Evolutionary conservation across 2,329 filamentous ascomycete species (phyloP), one percentile per base, ranked within the genome.

Genomic region (Fusarium proliferatum): DNA sequence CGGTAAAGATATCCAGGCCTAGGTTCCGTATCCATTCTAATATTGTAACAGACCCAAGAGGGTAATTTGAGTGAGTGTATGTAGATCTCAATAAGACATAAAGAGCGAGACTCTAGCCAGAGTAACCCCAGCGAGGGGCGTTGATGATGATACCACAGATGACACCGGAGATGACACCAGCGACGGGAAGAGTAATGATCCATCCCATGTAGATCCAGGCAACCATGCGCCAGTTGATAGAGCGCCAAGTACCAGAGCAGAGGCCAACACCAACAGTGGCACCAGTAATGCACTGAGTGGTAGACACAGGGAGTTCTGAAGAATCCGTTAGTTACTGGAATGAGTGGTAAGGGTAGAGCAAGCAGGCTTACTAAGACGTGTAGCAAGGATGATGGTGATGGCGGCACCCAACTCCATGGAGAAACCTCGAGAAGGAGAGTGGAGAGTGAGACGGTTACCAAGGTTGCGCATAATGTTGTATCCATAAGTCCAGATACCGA

Each of bases 391-490:
- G 66, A 93, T 86, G 7, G 90, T 91, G 68, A 90, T 83, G 30
- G 88, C 88, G 26, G 87, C 86, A 53, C 88, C 89, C 38, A 91
- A 83, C 77, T 91, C 89, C 88, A 89, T 89, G 48, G 85, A 87
- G 79, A 87, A 89, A 59, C 89, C 89, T 77, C 89, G 86, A 13
- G 86, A 84, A 2, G 89, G 89, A 3, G 88, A 90, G 83, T 90
- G 88, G 4, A 89, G 85, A 11, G 89, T 91, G 70, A 91, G 84
- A 64, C 88, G 87, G 82, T 91, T 91, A 64, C 89, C 89, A 66
- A 91, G 84, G 74, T 88, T 88, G 61, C 86, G 85, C 89, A 92
- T 91, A 78, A 92, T 91, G 79, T 90, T 89, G 81, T 91, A 91
- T 23, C 89, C 89, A 67, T 90, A 86, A n/a, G 88, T 89, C 85